Conservation (phyloP, 2,329 filamentous ascomycete species). For the Fusarium decemcellulare region DNA sequence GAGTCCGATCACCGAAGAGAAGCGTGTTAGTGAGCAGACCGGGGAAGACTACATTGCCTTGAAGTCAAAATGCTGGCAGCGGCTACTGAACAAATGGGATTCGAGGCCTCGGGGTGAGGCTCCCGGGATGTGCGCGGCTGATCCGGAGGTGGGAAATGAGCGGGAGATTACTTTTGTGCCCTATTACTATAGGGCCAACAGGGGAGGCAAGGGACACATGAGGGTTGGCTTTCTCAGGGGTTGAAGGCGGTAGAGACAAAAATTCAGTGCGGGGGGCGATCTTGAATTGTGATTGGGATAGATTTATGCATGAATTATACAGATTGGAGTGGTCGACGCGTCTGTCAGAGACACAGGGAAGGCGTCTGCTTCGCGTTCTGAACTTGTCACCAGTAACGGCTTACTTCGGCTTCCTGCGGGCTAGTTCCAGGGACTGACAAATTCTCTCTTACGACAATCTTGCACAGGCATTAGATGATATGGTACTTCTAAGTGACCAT, state of each 20-base stretch:
- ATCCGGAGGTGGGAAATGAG: neutral
- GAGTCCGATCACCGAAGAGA: constrained; percentile 15
- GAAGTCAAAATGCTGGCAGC: constrained; percentile 25
- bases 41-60: constrained; percentile 27
- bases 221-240: constrained; percentile 21
- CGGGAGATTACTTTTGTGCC: constrained; percentile 15
- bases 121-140: neutral
- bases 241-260: neutral
- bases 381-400: too few relatives aligned
- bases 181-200: constrained; percentile 29
- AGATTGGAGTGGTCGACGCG: too few relatives aligned
- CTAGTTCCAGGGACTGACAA: too few relatives aligned
- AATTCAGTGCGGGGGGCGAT: neutral
- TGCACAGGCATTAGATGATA: too few relatives aligned
- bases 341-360: too few relatives aligned
- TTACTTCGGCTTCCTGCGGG: too few relatives aligned
- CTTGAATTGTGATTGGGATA: neutral
- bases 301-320: too few relatives aligned
- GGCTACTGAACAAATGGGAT: neutral
- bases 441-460: too few relatives aligned
- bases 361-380: too few relatives aligned
- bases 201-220: constrained; percentile 33
- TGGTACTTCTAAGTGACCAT: too few relatives aligned
- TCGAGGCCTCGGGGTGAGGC: neutral
- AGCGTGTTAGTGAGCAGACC: neutral